Conservation (phyloP, 2,329 filamentous ascomycete genomes). For the Pyrenophora teres region DNA sequence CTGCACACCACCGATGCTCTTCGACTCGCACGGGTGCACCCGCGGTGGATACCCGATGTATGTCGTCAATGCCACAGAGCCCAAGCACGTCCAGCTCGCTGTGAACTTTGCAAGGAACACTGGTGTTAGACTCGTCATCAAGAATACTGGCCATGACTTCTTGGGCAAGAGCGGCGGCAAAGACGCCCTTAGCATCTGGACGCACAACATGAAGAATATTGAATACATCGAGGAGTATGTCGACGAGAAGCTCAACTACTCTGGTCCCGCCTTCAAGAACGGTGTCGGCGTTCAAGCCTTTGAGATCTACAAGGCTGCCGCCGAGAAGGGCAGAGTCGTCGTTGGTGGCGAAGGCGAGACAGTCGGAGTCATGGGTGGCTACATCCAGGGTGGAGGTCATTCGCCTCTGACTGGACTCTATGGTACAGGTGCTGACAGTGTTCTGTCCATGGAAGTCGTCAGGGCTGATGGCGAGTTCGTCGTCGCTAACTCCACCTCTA, state of each 20-base stretch:
- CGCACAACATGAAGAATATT: constrained; percentile 44
- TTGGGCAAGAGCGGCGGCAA: constrained; percentile 43
- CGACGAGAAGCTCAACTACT: constrained; percentile 42
- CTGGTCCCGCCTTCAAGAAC: constrained; percentile 59
- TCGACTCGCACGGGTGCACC: constrained; percentile 42
- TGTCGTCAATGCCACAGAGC: constrained; percentile 44
- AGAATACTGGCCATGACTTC: constrained; percentile 47
- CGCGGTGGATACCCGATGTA: constrained; percentile 45
- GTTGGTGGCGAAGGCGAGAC: constrained; percentile 58
- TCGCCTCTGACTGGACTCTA: constrained; percentile 57
- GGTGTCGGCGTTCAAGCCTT: constrained; percentile 60
- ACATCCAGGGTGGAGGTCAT: constrained; percentile 59
- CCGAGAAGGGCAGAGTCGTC: constrained; percentile 54
- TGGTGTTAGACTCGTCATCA: constrained; percentile 39
- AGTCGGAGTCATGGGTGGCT: constrained; percentile 57
- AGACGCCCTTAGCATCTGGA: constrained; percentile 45
- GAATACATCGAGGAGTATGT: constrained; percentile 42
- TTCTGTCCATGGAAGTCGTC: constrained; percentile 42
- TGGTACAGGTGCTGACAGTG: constrained; percentile 45
- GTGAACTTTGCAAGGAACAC: constrained; percentile 45
- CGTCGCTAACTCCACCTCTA: constrained; percentile 34
- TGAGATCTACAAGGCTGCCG: constrained; percentile 59
- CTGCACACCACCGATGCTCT: constrained; percentile 42
- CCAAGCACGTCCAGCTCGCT: constrained; percentile 43
- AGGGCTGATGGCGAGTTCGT: constrained; percentile 40